Percentiles rank a stretch among this genome's conserved stretches.
These are phyloP conservation scores for Sugiyamaella sp. DNA, from an alignment of 1,139 yeast genomes.

Conservation along the genomic window DNA sequence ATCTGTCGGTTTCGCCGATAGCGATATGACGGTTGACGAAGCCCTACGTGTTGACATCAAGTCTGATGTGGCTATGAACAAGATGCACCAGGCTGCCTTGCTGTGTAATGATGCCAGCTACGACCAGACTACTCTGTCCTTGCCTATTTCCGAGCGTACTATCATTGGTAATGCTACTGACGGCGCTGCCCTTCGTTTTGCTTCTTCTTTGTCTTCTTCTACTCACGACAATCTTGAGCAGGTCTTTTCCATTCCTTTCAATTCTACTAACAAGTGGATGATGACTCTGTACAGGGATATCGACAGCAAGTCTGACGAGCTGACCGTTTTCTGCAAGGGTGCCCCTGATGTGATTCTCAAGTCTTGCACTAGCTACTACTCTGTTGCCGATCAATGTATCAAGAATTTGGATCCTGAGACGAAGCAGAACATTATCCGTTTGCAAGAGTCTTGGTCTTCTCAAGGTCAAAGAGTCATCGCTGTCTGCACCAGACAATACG, in stretches of 20 bases:
- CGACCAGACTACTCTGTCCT: constrained; percentile 31
- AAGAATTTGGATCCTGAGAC: constrained; percentile 27
- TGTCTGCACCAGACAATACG: constrained; percentile 41
- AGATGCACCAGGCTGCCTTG: constrained; percentile 26
- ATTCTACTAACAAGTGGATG: constrained; percentile 55
- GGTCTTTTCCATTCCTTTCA: constrained; percentile 40
- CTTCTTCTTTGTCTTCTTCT: constrained; percentile 34
- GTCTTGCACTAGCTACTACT: constrained; percentile 41
- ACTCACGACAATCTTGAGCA: constrained; percentile 14
- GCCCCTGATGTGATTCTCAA: constrained; percentile 54
- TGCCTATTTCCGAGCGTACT: constrained; percentile 37
- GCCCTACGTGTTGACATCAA: constrained; percentile 27
- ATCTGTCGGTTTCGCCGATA: constrained; percentile 36
- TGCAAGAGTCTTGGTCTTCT: constrained; percentile 48
- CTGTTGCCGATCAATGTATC: constrained; percentile 28
- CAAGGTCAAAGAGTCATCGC: constrained; percentile 53
- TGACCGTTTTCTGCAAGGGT: constrained; percentile 48
- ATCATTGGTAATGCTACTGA: constrained; percentile 56
- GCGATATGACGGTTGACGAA: constrained; percentile 27
- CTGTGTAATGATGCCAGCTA: constrained; percentile 51
- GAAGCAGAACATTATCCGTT: constrained; percentile 33
- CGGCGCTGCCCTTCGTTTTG: constrained; percentile 49
- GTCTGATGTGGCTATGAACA: constrained; percentile 18
- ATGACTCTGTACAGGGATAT: constrained; percentile 33
- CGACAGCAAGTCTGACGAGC: constrained; percentile 24